Conservation (phyloP, 2,329 filamentous ascomycete genomes). For the Aspergillus sojae region DNA sequence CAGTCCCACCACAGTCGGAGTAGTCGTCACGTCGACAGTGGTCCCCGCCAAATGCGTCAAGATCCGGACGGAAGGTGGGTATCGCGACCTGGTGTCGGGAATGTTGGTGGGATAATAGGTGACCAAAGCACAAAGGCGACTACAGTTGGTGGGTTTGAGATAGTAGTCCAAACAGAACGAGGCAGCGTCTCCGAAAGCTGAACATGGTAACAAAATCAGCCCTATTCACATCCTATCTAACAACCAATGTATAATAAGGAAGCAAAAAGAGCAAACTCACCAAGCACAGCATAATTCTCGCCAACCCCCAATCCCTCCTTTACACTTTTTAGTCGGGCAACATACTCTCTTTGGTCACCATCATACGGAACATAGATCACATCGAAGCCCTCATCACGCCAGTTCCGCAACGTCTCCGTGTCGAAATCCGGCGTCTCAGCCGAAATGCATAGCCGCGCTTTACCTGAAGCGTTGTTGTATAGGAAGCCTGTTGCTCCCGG, state of each 20-base stretch:
- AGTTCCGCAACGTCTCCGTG: constrained; percentile 54
- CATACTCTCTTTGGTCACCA: constrained; percentile 54
- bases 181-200: constrained; percentile 67
- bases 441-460: constrained; percentile 37
- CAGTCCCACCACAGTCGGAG: constrained; percentile 55
- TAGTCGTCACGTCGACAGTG: constrained; percentile 52
- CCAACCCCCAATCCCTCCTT: constrained; percentile 58
- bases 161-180: constrained; percentile 61
- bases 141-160: constrained; percentile 57
- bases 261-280: constrained; percentile 42
- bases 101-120: constrained; percentile 66
- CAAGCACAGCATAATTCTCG: constrained; percentile 66
- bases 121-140: constrained; percentile 58
- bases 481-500: constrained; percentile 36
- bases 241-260: no score
- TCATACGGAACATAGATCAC: constrained; percentile 60
- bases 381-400: constrained; percentile 63
- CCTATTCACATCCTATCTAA: no score
- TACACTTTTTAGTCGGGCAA: constrained; percentile 53
- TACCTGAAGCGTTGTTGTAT: constrained; percentile 37
- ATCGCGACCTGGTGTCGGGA: constrained; percentile 49
- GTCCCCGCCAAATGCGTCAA: constrained; percentile 60
- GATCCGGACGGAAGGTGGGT: constrained; percentile 47
- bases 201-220: not conserved
- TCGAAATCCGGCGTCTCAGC: constrained; percentile 53